phyloP scores from a whole-genome alignment of 768 basidiomycete genomes.

The Paxillus involutus region DNA sequence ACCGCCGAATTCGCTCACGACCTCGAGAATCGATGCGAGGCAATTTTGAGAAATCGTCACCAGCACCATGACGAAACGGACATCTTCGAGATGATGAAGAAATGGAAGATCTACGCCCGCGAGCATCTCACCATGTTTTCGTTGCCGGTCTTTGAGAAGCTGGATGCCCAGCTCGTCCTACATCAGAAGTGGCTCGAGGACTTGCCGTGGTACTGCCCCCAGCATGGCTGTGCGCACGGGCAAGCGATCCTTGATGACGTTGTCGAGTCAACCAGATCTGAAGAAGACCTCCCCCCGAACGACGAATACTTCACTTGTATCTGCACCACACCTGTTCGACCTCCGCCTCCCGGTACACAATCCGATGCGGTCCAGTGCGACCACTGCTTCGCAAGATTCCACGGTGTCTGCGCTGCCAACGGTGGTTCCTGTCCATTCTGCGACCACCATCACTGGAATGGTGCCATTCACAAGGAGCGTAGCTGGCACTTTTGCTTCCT shows the following conservation, averaged over 20 bases:
- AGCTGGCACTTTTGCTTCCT: constrained; percentile 84
- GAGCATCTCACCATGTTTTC: constrained; percentile 73
- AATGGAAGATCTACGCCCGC: constrained; percentile 73
- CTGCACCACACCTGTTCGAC: constrained; percentile 72
- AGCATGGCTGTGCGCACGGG: constrained; percentile 65
- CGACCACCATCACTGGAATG: constrained; percentile 76
- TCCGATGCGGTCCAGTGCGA: constrained; percentile 91
- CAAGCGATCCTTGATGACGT: constrained; percentile 73
- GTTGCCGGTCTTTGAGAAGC: constrained; percentile 69
- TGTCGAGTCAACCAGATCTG: constrained; percentile 66
- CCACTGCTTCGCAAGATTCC: constrained; percentile 85
- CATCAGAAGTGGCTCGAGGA: constrained; percentile 75
- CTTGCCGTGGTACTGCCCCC: constrained; percentile 76
- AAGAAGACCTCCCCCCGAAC: constrained; percentile 75
- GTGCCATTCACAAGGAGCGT: constrained; percentile 55
- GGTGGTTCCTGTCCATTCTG: constrained; percentile 93
- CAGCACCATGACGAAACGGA: constrained; percentile 55
- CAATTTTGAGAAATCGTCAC: constrained; percentile 66
- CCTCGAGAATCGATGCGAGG: constrained; percentile 73
- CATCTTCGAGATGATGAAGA: constrained; percentile 68
- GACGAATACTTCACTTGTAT: constrained; percentile 89
- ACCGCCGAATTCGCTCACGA: constrained; percentile 77
- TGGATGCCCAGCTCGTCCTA: constrained; percentile 62
- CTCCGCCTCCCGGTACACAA: constrained; percentile 68
- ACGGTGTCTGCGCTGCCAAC: constrained; percentile 80